Evolutionary conservation across 208 protist species (phyloP), one percentile per base, ranked within the genome.

Genomic region (Wallacemonas sp.): DNA sequence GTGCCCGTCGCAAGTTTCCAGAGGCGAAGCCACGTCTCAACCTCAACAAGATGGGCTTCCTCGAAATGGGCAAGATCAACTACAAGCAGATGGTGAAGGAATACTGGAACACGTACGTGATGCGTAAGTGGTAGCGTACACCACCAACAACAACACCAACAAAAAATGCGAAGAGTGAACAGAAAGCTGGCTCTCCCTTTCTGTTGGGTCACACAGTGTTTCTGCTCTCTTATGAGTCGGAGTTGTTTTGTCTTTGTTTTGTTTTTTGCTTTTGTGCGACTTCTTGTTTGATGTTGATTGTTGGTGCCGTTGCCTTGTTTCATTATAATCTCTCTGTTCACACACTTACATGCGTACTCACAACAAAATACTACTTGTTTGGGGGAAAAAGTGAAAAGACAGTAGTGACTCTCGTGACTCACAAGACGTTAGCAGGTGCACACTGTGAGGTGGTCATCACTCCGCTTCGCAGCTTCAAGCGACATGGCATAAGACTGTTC

Each of bases 61-160:
- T 93, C 8, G 84, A 95, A 47, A 93, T 95, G 90, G 79, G 78
- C 0, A 87, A 85, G 69, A 85, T 93, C 9, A 95, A 95, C 78
- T 92, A 88, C 79, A 88, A 73, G 74, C 85, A 92, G 62, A 90
- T 93, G 83, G 76, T 69, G 62, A 95, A 95, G 77, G 87, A 95
- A 79, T 95, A 93, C 78, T 95, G 83, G 83, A 93, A 93, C 69
- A 90, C 81, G 16, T 95, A 95, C 63, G 70, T 95, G 33, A 80
- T 90, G 83, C 83, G 87, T 19, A 80, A 83, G 49, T 95, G 90
- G 90, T 95, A 76, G 71, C 23, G 29, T 8, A 46, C 3, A 49
- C 12, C 34, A 58, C 11, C 23, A 21, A 56, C 26, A 38, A 61
- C 21, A 61, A 67, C 8, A 58, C 34, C 4, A 16, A 38, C 34